Percentiles rank a stretch among this genome's conserved stretches.
phyloP scores from a whole-genome alignment of 306 rosid species.

The Prunus kanzakura region DNA sequence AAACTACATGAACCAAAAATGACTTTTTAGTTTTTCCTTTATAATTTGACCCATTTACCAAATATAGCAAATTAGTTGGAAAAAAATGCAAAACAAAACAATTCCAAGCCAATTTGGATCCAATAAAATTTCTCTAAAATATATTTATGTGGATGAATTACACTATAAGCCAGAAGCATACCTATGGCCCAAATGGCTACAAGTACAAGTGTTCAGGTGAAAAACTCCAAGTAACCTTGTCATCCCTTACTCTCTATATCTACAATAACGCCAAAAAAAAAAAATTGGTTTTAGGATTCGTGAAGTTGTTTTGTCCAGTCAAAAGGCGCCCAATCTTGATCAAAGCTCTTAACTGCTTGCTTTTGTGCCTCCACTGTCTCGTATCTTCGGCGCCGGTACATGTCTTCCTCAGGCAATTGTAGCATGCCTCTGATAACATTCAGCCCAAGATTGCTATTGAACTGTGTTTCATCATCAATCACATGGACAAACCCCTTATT shows the following conservation, averaged over 20 bases:
- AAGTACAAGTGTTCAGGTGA: background rate
- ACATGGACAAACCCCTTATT: constrained; percentile 81
- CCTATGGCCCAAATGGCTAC: too few relatives aligned
- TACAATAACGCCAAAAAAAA: background rate
- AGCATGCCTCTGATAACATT: constrained; percentile 87
- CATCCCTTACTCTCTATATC: background rate
- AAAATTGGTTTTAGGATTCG: constrained; percentile 10
- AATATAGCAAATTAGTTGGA: too few relatives aligned
- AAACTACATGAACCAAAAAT: too few relatives aligned
- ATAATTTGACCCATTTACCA: too few relatives aligned
- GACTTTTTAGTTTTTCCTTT: too few relatives aligned
- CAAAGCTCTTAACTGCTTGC: constrained; percentile 60
- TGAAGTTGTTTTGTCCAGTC: constrained; percentile 84
- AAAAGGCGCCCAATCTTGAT: constrained; percentile 60
- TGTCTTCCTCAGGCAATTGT: constrained; percentile 68
- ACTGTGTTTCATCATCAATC: constrained; percentile 74
- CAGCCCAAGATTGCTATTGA: constrained; percentile 64
- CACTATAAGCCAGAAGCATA: too few relatives aligned
- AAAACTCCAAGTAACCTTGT: too few relatives aligned
- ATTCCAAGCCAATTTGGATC: too few relatives aligned
- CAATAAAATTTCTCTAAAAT: too few relatives aligned
- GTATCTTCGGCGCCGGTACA: constrained; percentile 60
- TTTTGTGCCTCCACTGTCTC: constrained; percentile 61
- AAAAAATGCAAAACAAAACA: too few relatives aligned
- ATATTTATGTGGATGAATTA: too few relatives aligned